A percentile compares a stretch with the other conserved stretches of the same genome.
These are phyloP conservation scores for Mucor plumbeus DNA, from an alignment of 371 early-diverging fungal species.

Conservation along the genomic window DNA sequence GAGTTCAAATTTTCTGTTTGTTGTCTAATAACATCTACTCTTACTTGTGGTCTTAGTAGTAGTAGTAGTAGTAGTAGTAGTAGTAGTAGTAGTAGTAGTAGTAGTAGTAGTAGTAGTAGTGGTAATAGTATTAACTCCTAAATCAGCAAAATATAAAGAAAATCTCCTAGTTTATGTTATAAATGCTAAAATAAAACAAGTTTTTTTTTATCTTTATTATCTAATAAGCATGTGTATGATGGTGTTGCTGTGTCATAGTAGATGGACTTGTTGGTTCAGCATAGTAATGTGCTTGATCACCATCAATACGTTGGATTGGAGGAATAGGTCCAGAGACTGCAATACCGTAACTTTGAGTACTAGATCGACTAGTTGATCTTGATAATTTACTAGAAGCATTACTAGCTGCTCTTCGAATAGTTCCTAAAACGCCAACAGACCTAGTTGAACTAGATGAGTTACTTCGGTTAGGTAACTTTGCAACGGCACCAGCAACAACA, in stretches of 20 bases:
- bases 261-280: conserved; percentile 15
- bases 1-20: not conserved
- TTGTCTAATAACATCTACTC: too few species aligned
- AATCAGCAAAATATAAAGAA: not conserved
- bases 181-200: not conserved
- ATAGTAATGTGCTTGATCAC: conserved; percentile 23
- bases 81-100: too few species aligned
- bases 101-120: too few species aligned
- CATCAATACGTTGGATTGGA: conserved; percentile 33
- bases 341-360: conserved; percentile 36
- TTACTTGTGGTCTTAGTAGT: too few species aligned
- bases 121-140: too few species aligned
- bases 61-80: too few species aligned
- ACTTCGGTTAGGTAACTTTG: conserved; percentile 35
- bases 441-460: conserved; percentile 22
- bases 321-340: conserved; percentile 35
- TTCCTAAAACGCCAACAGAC: conserved; percentile 30
- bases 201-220: not conserved
- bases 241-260: not conserved
- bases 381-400: conserved; percentile 30
- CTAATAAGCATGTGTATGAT: conserved; percentile 35
- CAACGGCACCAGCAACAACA: conserved; percentile 46
- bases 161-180: not conserved
- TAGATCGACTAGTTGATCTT: conserved; percentile 22
- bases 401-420: conserved; percentile 37